phyloP scores from a whole-genome alignment of 441 rosid species.

The Cnidoscolus chayamansa region DNA sequence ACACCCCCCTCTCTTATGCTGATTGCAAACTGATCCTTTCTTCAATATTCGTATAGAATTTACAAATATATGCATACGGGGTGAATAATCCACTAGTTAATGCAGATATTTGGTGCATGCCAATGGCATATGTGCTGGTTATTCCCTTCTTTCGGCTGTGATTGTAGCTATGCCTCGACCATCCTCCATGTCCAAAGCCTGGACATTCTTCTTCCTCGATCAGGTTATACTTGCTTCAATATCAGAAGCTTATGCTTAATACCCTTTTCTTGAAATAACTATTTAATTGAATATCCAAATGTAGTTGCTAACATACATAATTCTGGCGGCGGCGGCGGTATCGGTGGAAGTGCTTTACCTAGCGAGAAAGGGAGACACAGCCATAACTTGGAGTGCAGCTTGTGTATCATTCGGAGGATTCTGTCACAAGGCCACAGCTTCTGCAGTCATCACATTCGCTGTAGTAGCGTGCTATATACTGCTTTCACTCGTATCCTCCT shows the following conservation, averaged over 20 bases:
- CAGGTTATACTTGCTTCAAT: conserved; percentile 41
- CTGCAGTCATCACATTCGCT: conserved; percentile 54
- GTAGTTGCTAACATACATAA: conserved; percentile 62
- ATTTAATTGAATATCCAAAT: background rate
- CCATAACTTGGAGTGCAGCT: conserved; percentile 72
- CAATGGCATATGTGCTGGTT: conserved; percentile 94
- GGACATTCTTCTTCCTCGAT: conserved; percentile 87
- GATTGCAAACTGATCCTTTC: too few species aligned
- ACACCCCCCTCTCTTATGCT: too few species aligned
- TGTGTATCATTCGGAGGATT: conserved; percentile 61
- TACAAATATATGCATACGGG: too few species aligned
- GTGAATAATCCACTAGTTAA: background rate
- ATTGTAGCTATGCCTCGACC: conserved; percentile 71
- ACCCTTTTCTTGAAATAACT: too few species aligned
- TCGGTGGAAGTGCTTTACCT: conserved; percentile 70
- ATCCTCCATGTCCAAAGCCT: conserved; percentile 59
- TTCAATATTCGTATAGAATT: too few species aligned
- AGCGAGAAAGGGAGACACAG: conserved; percentile 61
- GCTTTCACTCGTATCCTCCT: conserved; percentile 74
- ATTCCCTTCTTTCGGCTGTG: conserved; percentile 81
- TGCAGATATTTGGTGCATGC: conserved; percentile 84
- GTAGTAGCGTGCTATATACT: conserved; percentile 43
- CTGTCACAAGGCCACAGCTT: conserved; percentile 65
- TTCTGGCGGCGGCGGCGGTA: conserved; percentile 67
- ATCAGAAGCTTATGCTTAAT: too few species aligned